Conservation (phyloP, 306 rosid species). For the Myrica gale region DNA sequence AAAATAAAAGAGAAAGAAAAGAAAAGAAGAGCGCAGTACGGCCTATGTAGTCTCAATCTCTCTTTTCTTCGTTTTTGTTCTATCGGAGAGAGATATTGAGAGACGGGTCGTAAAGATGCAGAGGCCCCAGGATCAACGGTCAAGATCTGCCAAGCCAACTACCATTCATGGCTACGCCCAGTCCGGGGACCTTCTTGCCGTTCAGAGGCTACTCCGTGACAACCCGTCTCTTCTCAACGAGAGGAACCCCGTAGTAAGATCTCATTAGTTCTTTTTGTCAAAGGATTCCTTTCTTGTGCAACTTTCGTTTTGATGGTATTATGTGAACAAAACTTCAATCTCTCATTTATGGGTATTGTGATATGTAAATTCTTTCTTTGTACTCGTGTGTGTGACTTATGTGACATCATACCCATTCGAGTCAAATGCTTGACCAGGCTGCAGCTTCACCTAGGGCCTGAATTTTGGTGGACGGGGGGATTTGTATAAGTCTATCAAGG, state of each 20-base stretch:
- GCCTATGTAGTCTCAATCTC: slow-evolving; percentile 11
- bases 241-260: slow-evolving; percentile 74
- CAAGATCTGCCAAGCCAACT: slow-evolving; percentile 63
- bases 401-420: slow-evolving; percentile 15
- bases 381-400: too few relatives aligned
- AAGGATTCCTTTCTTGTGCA: slow-evolving; percentile 5
- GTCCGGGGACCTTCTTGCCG: slow-evolving; percentile 62
- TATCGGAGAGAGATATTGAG: slow-evolving; percentile 14
- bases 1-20: not conserved
- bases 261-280: slow-evolving; percentile 8
- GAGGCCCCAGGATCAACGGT: slow-evolving; percentile 58
- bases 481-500: not conserved
- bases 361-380: too few relatives aligned
- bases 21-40: not conserved
- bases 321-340: too few relatives aligned
- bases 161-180: slow-evolving; percentile 75
- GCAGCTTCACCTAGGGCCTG: not conserved
- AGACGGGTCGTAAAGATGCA: slow-evolving; percentile 42
- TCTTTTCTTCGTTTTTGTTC: slow-evolving; percentile 5
- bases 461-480: not conserved
- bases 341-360: too few relatives aligned
- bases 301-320: not conserved
- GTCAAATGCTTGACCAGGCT: not conserved
- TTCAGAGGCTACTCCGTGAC: slow-evolving; percentile 73
- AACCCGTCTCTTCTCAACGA: slow-evolving; percentile 78